phyloP scores from a whole-genome alignment of 1,284 basidiomycete species.

The Mycosarcoma maydis region DNA sequence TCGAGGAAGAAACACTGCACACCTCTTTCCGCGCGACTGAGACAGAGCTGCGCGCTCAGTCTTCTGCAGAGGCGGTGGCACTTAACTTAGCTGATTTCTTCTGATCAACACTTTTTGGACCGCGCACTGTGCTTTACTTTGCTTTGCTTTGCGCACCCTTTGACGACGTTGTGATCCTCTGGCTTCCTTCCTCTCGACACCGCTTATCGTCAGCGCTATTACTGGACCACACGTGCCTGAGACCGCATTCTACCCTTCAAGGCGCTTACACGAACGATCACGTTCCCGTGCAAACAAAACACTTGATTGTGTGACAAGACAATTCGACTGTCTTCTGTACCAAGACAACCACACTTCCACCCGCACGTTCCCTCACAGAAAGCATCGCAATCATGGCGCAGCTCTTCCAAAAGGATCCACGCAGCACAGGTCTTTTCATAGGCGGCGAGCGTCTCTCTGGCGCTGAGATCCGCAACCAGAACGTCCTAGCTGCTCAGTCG shows the following conservation, averaged over 20 bases:
- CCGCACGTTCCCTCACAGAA: background rate
- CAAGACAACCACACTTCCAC: background rate
- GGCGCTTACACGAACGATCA: too few species aligned
- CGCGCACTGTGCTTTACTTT: background rate
- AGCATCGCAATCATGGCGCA: conserved; percentile 56
- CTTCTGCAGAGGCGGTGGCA: too few species aligned
- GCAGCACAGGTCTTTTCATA: conserved; percentile 73
- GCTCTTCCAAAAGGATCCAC: conserved; percentile 65
- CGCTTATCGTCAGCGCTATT: too few species aligned
- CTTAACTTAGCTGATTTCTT: conserved; percentile 18
- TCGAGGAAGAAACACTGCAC: background rate
- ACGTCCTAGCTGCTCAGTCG: conserved; percentile 90
- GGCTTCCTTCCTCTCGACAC: background rate
- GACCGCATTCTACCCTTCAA: too few species aligned
- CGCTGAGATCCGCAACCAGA: conserved; percentile 92
- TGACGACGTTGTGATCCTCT: background rate
- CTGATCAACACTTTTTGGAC: conserved; percentile 24
- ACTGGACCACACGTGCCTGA: too few species aligned
- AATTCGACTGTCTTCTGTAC: background rate
- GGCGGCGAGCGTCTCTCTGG: conserved; percentile 93
- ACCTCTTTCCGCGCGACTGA: background rate
- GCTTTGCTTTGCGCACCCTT: conserved; percentile 7
- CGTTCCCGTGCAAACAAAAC: too few species aligned
- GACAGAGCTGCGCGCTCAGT: background rate
- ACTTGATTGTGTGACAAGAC: background rate